Evolutionary conservation across 148 eudicot genomes (phyloP).

Genomic region (Persicaria maculosa): DNA sequence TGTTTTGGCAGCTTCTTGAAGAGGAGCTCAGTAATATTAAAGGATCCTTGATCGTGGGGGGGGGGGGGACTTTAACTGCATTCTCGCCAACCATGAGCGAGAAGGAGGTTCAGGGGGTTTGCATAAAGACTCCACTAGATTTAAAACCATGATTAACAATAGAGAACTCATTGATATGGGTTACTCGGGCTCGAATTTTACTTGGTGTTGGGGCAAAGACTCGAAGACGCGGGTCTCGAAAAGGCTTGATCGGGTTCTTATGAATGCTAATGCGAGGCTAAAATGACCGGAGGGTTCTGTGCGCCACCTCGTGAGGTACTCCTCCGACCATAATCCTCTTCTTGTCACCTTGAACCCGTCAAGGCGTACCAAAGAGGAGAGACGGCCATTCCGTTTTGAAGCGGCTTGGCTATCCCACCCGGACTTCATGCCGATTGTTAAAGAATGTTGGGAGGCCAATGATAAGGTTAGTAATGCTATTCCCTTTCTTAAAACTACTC

Average conservation of each 20-base stretch:
- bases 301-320: neutral
- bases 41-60: too few species aligned
- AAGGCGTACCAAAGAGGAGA: accelerated
- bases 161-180: neutral
- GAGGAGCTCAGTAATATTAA: too few species aligned
- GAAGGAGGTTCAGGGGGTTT: too few species aligned
- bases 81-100: too few species aligned
- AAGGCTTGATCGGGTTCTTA: neutral
- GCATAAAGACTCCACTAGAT: too few species aligned
- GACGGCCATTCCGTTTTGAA: neutral
- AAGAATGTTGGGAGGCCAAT: neutral
- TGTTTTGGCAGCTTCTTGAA: too few species aligned
- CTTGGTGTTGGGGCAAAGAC: neutral
- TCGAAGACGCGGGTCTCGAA: neutral
- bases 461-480: too few species aligned
- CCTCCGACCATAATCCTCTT: neutral
- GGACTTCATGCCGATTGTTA: neutral
- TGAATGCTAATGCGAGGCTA: neutral
- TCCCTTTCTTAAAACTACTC: too few species aligned
- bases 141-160: too few species aligned
- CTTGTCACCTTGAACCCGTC: neutral
- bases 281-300: neutral
- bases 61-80: too few species aligned
- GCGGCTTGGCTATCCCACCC: neutral
- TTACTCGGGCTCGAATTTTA: neutral